A percentile compares a stretch with the other conserved stretches of the same genome.
Evolutionary conservation across 2,329 filamentous ascomycete genomes (phyloP).

Genomic region (Sporothrix protearum): DNA sequence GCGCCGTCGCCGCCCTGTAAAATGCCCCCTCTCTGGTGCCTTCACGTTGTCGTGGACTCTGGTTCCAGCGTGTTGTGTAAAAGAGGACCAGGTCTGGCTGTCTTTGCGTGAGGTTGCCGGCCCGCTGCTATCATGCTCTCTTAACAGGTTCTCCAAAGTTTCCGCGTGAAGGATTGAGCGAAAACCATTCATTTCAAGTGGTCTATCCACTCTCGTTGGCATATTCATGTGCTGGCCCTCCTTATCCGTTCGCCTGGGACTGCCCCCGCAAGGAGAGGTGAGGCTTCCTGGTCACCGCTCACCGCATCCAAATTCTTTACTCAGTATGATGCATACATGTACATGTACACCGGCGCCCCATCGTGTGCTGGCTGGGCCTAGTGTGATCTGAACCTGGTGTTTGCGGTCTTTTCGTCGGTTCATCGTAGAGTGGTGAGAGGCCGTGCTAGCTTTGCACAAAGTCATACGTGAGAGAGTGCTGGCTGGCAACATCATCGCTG

Average conservation of each 20-base stretch:
- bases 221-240: not conserved
- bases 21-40: not conserved
- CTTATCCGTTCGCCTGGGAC: not conserved
- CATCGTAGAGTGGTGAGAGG: not conserved
- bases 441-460: not conserved
- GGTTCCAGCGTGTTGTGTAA: not conserved
- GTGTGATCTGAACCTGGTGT: not conserved
- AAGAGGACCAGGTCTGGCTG: not conserved
- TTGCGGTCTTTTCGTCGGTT: not conserved
- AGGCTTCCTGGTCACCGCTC: constrained; percentile 5
- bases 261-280: not conserved
- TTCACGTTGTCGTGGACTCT: not conserved
- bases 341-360: not conserved
- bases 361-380: not conserved
- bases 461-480: not conserved
- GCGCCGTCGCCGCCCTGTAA: not conserved
- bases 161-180: not conserved
- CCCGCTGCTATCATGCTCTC: not conserved
- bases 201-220: constrained; percentile 1
- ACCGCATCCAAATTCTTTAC: not conserved
- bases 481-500: not conserved
- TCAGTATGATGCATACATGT: not conserved
- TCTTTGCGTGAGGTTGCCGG: not conserved
- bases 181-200: too few relatives aligned
- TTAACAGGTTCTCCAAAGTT: not conserved